Evolutionary conservation across 139 green algal species (phyloP), one percentile per base, ranked within the genome.

Genomic region (Trebouxia sp.): DNA sequence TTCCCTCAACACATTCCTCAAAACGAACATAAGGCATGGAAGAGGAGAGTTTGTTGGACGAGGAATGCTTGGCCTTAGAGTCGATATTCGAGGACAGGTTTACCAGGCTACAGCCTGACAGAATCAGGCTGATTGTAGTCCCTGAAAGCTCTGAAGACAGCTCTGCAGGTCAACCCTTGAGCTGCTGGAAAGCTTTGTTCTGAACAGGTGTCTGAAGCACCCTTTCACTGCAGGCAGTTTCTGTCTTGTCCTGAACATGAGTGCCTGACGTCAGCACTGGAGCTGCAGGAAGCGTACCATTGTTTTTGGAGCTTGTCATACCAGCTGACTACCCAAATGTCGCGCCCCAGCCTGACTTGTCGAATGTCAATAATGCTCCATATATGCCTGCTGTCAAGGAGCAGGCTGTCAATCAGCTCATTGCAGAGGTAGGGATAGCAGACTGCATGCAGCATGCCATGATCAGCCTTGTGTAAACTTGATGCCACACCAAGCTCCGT

Each of bases 351-450:
- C 53, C 53, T 45, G 51, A 56, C 43, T 43, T 80, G n/a, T 32
- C 35, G 5, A 80, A 80, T 47, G 15, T 80, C n/a, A 80, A 80
- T 47, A 80, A 80, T 45, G 38, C 43, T 28, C 75, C 51, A 41
- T 65, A 47, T 43, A 41, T 17, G n/a, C 47, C 75, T 30, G 43
- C 51, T 10, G 35, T 65, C 3, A 80, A 80, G 48, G 28, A 80
- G 30, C 43, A 65, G 35, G 53, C 53, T 37, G 8, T 47, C 14
- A 45, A 24, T 30, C 35, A 30, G 35, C 37, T 80, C 14, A 32
- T 45, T n/a, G 75, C 37, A 43, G 47, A 80, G 48, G 75, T 80
- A 58, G 32, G 48, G 10, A n/a, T n/a, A n/a, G n/a, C n/a, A n/a
- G n/a, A n/a, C n/a, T n/a, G n/a, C n/a, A n/a, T n/a, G n/a, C n/a